phyloP scores from a whole-genome alignment of 164 flowering plant species.

The Aristolochia fimbriata region DNA sequence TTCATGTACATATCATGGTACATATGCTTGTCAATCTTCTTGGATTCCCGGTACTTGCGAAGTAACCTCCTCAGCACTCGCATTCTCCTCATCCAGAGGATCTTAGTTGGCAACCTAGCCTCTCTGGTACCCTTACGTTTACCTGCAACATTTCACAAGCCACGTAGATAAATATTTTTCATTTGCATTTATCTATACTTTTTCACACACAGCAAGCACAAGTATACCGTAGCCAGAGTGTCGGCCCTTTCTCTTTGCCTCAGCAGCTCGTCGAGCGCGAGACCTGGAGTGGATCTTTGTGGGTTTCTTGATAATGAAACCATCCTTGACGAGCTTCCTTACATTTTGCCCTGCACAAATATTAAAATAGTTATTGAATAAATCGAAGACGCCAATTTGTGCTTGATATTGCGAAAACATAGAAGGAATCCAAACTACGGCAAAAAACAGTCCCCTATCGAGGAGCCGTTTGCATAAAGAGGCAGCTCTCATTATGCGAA shows the following conservation, averaged over 20 bases:
- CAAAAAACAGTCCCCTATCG: no score
- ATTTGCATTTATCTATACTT: no score
- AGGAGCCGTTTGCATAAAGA: no score
- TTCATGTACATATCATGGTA: slow-evolving; percentile 46
- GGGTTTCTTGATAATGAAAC: slow-evolving; percentile 11
- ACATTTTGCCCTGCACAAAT: slow-evolving; percentile 10
- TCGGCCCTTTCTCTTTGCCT: slow-evolving; percentile 12
- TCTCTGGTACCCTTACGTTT: slow-evolving; percentile 12
- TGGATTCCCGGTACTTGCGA: slow-evolving; percentile 38
- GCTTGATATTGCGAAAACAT: no score
- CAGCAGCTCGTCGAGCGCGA: slow-evolving; percentile 11
- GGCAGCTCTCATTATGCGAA: no score
- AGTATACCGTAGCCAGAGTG: slow-evolving; percentile 11
- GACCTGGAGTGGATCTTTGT: slow-evolving; percentile 9
- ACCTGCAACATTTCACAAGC: no score
- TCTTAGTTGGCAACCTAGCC: slow-evolving; percentile 10
- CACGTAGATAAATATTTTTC: no score
- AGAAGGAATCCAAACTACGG: no score
- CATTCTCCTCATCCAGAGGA: slow-evolving; percentile 15
- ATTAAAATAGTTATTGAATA: no score
- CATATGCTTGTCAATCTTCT: slow-evolving; percentile 50
- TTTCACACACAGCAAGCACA: no score
- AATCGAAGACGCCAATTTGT: no score
- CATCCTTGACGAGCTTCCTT: slow-evolving; percentile 10
- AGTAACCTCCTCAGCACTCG: slow-evolving; percentile 28